These are phyloP conservation scores for Mortierella antarctica DNA, from an alignment of 192 early-diverging fungal species.

Conservation along the genomic window DNA sequence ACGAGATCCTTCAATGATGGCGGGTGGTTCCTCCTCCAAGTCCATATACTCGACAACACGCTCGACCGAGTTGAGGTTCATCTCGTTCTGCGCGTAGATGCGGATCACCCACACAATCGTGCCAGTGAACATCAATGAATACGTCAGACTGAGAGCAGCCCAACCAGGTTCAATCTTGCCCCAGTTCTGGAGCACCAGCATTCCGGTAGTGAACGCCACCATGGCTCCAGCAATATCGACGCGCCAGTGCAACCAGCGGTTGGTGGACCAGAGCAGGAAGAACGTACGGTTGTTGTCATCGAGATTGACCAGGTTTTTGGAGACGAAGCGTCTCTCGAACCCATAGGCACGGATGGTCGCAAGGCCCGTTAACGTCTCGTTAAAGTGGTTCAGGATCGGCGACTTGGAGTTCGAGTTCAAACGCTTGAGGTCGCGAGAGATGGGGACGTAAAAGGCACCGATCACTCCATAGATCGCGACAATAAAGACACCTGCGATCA, in stretches of 20 bases:
- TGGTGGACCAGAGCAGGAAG: slow-evolving; percentile 87
- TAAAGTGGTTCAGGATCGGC: slow-evolving; percentile 60
- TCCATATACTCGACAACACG: slow-evolving; percentile 85
- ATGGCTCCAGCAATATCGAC: slow-evolving; percentile 82
- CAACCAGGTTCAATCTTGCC: slow-evolving; percentile 80
- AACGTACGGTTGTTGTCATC: slow-evolving; percentile 88
- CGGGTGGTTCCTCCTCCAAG: slow-evolving; percentile 81
- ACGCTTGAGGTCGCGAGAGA: slow-evolving; percentile 85
- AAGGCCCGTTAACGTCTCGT: slow-evolving; percentile 80
- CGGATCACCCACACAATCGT: slow-evolving; percentile 85
- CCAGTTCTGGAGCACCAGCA: slow-evolving; percentile 64
- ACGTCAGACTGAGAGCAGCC: slow-evolving; percentile 87
- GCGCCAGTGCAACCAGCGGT: slow-evolving; percentile 89
- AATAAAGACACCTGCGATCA: slow-evolving; percentile 70
- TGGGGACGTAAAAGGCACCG: slow-evolving; percentile 75
- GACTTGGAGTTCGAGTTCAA: slow-evolving; percentile 68
- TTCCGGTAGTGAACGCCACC: slow-evolving; percentile 76
- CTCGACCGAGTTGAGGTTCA: slow-evolving; percentile 90
- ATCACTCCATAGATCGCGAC: slow-evolving; percentile 66
- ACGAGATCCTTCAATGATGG: slow-evolving; percentile 59
- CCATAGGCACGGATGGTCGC: slow-evolving; percentile 89
- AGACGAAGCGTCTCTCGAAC: slow-evolving; percentile 70
- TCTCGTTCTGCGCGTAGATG: slow-evolving; percentile 84
- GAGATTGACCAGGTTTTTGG: slow-evolving; percentile 66
- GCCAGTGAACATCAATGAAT: slow-evolving; percentile 86